Evolutionary conservation across 805 yeast species (phyloP).

Genomic region (Naumovozyma castellii): DNA sequence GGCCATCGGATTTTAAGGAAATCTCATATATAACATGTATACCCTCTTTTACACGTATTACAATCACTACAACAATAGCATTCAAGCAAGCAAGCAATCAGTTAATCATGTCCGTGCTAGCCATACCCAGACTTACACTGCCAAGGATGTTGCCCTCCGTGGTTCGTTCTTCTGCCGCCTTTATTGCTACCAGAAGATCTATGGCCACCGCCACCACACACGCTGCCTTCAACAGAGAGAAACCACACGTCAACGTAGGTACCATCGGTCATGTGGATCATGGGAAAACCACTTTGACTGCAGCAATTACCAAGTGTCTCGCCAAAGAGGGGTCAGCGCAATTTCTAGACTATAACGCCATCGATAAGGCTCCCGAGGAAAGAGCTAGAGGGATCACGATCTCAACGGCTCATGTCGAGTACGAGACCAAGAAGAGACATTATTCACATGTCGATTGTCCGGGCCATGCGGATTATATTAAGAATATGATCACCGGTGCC

Average conservation of each 20-base stretch:
- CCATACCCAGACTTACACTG: neutral
- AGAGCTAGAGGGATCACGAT: constrained; percentile 99
- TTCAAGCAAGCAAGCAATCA: neutral
- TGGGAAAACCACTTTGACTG: constrained; percentile 96
- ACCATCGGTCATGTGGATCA: constrained; percentile 99
- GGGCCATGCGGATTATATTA: constrained; percentile 97
- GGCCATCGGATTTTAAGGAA: neutral
- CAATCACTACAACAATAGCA: too few relatives aligned
- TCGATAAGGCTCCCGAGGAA: constrained; percentile 98
- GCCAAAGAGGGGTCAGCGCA: constrained; percentile 82
- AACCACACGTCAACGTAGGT: constrained; percentile 95
- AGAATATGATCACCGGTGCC: constrained; percentile 99
- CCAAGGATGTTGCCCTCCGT: neutral
- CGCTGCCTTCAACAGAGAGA: constrained; percentile 80
- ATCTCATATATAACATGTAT: too few relatives aligned
- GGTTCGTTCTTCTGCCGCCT: too few relatives aligned
- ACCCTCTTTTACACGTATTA: too few relatives aligned
- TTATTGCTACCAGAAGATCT: neutral
- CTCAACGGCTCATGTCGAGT: constrained; percentile 95
- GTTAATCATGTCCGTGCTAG: neutral
- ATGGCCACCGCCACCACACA: neutral
- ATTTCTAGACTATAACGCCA: constrained; percentile 86
- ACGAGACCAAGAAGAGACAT: constrained; percentile 89
- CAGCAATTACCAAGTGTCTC: constrained; percentile 94
- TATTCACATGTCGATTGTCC: constrained; percentile 98